Evolutionary conservation across 2,329 filamentous ascomycete species (phyloP).

Genomic region (Aschersonia sp.): DNA sequence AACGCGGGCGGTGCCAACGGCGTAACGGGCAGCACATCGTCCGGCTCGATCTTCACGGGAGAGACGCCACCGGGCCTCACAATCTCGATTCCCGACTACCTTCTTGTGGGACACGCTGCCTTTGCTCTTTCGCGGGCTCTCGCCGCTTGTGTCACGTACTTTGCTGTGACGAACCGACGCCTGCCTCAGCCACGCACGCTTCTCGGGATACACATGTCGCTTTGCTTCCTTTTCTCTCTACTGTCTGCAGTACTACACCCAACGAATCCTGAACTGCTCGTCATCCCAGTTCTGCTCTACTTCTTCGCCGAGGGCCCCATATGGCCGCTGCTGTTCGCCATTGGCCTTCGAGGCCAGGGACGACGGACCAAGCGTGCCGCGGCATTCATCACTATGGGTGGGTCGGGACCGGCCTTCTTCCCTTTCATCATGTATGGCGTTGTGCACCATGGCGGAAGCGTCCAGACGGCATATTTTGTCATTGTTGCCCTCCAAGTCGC

Average conservation of each 20-base stretch:
- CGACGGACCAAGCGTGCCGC: slow-evolving; percentile 67
- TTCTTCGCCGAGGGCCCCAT: slow-evolving; percentile 73
- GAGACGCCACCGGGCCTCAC: slow-evolving; percentile 28
- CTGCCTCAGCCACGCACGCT: slow-evolving; percentile 55
- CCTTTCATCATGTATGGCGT: slow-evolving; percentile 62
- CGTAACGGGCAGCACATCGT: slow-evolving; percentile 9
- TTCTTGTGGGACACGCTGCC: slow-evolving; percentile 55
- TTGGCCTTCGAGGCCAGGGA: slow-evolving; percentile 68
- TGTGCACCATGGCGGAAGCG: slow-evolving; percentile 40
- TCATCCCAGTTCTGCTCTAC: slow-evolving; percentile 51
- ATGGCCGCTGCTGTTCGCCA: slow-evolving; percentile 69
- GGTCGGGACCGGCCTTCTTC: slow-evolving; percentile 57
- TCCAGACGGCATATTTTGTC: slow-evolving; percentile 50
- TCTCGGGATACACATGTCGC: slow-evolving; percentile 43
- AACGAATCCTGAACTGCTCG: slow-evolving; percentile 30
- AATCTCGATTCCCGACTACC: slow-evolving; percentile 46
- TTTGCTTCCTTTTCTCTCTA: slow-evolving; percentile 43
- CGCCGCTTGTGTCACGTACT: slow-evolving; percentile 48
- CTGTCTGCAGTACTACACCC: slow-evolving; percentile 30
- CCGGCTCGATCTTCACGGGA: slow-evolving; percentile 11
- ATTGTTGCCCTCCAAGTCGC: slow-evolving; percentile 37
- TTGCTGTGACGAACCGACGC: slow-evolving; percentile 29
- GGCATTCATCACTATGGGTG: slow-evolving; percentile 63
- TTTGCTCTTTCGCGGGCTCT: slow-evolving; percentile 64
- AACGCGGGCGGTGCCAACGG: slow-evolving; percentile 8